Conservation (phyloP, 306 rosid genomes). For the Quercus glauca region DNA sequence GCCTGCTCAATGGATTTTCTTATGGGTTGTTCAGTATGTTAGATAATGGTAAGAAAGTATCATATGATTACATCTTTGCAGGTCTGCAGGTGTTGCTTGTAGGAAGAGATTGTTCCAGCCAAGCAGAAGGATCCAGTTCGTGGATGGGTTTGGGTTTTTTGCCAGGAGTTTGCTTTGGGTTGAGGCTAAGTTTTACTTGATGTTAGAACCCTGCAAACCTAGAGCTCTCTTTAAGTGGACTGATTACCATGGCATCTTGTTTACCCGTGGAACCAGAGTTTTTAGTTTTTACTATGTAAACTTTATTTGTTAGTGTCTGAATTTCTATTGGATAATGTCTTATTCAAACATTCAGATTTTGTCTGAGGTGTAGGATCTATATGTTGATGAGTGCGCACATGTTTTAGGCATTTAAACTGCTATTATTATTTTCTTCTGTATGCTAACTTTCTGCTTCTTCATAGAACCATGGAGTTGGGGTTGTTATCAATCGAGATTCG, state of each 20-base stretch:
- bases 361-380: neutral
- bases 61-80: constrained; percentile 31
- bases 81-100: constrained; percentile 30
- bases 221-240: constrained; percentile 1
- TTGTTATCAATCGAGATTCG: too few relatives aligned
- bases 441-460: too few relatives aligned
- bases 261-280: constrained; percentile 1
- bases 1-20: constrained; percentile 18
- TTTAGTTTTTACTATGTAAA: neutral
- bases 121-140: constrained; percentile 1
- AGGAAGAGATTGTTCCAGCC: constrained; percentile 7
- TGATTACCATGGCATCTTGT: neutral
- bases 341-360: neutral
- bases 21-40: constrained; percentile 26
- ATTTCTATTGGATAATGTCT: constrained; percentile 1
- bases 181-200: constrained; percentile 3
- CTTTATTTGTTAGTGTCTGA: neutral
- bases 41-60: constrained; percentile 37
- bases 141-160: constrained; percentile 14
- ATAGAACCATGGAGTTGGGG: too few relatives aligned
- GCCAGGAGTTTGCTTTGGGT: neutral
- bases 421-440: neutral
- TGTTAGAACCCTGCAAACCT: constrained; percentile 12
- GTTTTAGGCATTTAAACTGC: neutral
- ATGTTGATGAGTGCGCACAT: neutral